A percentile compares a stretch with the other conserved stretches of the same genome.
These are phyloP conservation scores for Hanseniaspora vineae DNA, from an alignment of 805 yeast genomes.

Conservation along the genomic window DNA sequence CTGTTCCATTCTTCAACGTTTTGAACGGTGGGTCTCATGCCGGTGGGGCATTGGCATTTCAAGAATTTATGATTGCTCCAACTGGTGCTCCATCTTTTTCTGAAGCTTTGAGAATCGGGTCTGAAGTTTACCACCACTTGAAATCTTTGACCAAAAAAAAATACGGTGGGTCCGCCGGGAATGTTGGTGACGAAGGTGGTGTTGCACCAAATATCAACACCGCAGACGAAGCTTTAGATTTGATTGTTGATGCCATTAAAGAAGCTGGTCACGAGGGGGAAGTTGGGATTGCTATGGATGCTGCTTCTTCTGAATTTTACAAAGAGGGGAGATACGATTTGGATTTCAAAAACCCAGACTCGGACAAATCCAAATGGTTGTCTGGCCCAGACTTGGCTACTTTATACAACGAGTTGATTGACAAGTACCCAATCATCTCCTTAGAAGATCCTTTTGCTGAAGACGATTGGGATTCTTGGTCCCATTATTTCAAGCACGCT, in stretches of 20 bases:
- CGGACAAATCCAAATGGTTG: conserved; percentile 85
- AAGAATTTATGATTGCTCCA: conserved; percentile 99
- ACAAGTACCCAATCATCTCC: conserved; percentile 94
- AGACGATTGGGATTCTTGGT: conserved; percentile 99
- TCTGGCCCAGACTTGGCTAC: conserved; percentile 77
- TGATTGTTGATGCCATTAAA: conserved; percentile 80
- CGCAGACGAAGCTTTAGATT: conserved; percentile 94
- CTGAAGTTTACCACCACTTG: conserved; percentile 96
- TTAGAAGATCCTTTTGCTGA: conserved; percentile 98
- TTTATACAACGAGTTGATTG: conserved; percentile 65
- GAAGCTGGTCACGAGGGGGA: conserved; percentile 91
- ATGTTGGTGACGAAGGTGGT: conserved; percentile 99
- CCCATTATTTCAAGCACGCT: conserved; percentile 64
- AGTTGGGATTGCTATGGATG: conserved; percentile 86
- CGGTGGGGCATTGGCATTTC: conserved; percentile 98
- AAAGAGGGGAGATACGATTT: conserved; percentile 93
- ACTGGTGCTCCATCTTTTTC: conserved; percentile 79
- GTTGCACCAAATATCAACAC: conserved; percentile 96
- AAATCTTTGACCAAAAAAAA: conserved; percentile 85
- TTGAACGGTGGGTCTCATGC: conserved; percentile 99
- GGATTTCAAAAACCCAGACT: conserved; percentile 95
- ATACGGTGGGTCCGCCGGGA: conserved; percentile 98
- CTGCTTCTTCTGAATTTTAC: conserved; percentile 96
- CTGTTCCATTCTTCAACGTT: conserved; percentile 98
- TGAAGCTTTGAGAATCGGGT: conserved; percentile 93